Percentiles rank a stretch among this genome's conserved stretches.
Evolutionary conservation across 768 basidiomycete genomes (phyloP).

Genomic region (Tulasnella sp.): DNA sequence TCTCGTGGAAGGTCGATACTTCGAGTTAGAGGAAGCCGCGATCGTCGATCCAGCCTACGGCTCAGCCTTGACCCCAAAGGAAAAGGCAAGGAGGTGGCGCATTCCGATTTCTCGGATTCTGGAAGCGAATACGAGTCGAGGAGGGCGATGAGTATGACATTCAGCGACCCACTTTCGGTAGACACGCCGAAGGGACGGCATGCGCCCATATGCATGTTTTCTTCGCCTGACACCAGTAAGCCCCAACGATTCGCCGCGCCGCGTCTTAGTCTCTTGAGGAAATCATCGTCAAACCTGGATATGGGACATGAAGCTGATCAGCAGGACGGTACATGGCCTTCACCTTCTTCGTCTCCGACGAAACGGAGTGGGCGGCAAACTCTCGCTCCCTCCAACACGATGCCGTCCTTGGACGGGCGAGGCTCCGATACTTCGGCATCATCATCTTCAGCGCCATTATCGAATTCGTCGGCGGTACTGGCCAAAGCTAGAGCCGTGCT

Average conservation of each 20-base stretch:
- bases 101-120: background rate
- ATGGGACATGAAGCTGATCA: background rate
- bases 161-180: background rate
- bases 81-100: constrained; percentile 1
- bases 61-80: constrained; percentile 1
- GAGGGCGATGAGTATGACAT: constrained; percentile 3
- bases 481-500: constrained; percentile 10
- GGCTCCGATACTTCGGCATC: background rate
- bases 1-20: background rate
- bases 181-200: background rate
- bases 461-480: background rate
- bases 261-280: background rate
- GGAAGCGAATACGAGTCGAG: background rate
- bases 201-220: background rate
- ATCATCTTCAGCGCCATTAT: background rate
- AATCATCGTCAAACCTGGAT: background rate
- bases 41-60: background rate
- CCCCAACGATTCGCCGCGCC: background rate
- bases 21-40: background rate
- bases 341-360: background rate
- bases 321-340: background rate
- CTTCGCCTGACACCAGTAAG: background rate
- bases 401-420: background rate
- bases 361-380: too few relatives aligned
- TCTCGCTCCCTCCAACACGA: background rate